Percentiles rank a stretch among this genome's conserved stretches.
These are phyloP conservation scores for Talaromyces sp. DNA, from an alignment of 2,329 filamentous ascomycete species.

Conservation along the genomic window DNA sequence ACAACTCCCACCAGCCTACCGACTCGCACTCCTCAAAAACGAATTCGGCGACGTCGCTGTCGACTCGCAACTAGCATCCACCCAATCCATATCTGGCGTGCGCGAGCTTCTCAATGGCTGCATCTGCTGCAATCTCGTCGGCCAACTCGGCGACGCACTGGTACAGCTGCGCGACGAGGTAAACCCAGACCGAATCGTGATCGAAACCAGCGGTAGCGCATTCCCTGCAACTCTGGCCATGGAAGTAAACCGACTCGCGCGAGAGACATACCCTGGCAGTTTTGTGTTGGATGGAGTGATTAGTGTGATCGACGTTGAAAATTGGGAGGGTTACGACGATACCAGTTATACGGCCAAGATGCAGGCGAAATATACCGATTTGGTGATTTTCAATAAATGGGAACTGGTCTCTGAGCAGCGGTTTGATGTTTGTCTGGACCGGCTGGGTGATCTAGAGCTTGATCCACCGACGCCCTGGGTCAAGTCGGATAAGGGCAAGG, in stretches of 20 bases:
- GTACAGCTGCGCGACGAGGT: constrained; percentile 60
- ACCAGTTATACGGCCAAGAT: constrained; percentile 82
- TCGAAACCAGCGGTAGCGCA: constrained; percentile 86
- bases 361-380: constrained; percentile 82
- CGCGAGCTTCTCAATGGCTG: constrained; percentile 93
- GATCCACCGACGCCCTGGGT: constrained; percentile 64
- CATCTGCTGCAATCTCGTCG: constrained; percentile 98
- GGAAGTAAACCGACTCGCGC: constrained; percentile 74
- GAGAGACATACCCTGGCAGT: constrained; percentile 46
- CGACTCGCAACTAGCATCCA: constrained; percentile 83
- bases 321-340: constrained; percentile 89
- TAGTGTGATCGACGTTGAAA: constrained; percentile 88
- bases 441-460: constrained; percentile 73
- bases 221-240: constrained; percentile 86
- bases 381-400: constrained; percentile 93
- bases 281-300: constrained; percentile 84
- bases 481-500: constrained; percentile 74
- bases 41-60: constrained; percentile 94
- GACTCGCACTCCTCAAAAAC: constrained; percentile 91
- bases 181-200: constrained; percentile 75
- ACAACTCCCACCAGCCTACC: constrained; percentile 81
- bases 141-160: constrained; percentile 77
- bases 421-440: constrained; percentile 72
- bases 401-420: constrained; percentile 66
- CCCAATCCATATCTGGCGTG: constrained; percentile 77